Percentiles rank a stretch among this genome's conserved stretches.
phyloP scores from a whole-genome alignment of 2,329 filamentous ascomycete genomes.

The Trichoderma polysporum region DNA sequence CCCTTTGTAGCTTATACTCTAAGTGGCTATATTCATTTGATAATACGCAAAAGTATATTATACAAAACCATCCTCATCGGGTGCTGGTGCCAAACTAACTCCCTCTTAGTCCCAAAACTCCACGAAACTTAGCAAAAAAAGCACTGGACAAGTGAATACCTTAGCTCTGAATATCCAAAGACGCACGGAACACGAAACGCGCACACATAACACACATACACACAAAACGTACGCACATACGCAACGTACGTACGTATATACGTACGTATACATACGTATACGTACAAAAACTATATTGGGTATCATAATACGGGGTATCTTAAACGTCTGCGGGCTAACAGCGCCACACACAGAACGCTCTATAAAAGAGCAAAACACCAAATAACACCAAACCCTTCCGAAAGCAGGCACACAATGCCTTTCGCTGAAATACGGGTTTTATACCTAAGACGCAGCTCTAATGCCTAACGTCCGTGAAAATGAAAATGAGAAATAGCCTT shows the following conservation, averaged over 20 bases:
- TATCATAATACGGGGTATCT: slow-evolving; percentile 23
- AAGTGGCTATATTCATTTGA: background rate
- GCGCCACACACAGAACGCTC: slow-evolving; percentile 28
- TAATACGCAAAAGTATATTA: background rate
- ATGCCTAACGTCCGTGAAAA: slow-evolving; percentile 1
- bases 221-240: slow-evolving; percentile 26
- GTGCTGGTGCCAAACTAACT: background rate
- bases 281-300: slow-evolving; percentile 25
- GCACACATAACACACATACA: slow-evolving; percentile 27
- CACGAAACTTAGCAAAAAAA: background rate
- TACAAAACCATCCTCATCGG: background rate
- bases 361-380: slow-evolving; percentile 1
- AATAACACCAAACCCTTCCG: slow-evolving; percentile 13
- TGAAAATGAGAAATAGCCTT: slow-evolving; percentile 6
- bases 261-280: slow-evolving; percentile 28
- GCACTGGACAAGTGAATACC: background rate
- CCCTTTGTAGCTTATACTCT: background rate
- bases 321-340: slow-evolving; percentile 23
- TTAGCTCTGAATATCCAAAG: background rate
- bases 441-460: slow-evolving; percentile 21
- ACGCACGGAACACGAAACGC: slow-evolving; percentile 10
- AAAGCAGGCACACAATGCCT: slow-evolving; percentile 4
- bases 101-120: background rate
- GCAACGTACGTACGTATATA: slow-evolving; percentile 26
- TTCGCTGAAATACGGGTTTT: slow-evolving; percentile 19